A percentile compares a stretch with the other conserved stretches of the same genome.
Evolutionary conservation across 257 asterid genomes (phyloP).

Genomic region (Solanum neorickii): DNA sequence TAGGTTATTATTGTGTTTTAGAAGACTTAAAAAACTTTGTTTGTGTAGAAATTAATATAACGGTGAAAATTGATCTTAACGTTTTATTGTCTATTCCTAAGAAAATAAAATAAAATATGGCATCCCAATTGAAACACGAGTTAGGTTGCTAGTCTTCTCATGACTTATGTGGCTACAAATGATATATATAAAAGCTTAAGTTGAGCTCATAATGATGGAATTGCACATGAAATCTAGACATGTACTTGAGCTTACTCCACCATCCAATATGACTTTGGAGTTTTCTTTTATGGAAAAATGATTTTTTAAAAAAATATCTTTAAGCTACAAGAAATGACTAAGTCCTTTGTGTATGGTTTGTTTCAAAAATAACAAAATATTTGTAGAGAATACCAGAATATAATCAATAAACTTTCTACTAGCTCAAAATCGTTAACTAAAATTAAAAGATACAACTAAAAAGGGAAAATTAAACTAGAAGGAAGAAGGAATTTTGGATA

Average conservation of each 20-base stretch:
- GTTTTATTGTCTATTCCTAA: background rate
- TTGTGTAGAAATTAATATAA: constrained; percentile 13
- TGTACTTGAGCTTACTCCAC: too few species aligned
- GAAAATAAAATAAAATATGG: background rate
- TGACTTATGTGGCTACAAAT: background rate
- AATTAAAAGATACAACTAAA: fast-evolving
- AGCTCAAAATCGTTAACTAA: too few species aligned
- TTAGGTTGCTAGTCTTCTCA: background rate
- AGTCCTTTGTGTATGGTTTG: too few species aligned
- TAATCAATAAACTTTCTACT: too few species aligned
- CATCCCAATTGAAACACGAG: background rate
- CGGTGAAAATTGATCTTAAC: background rate
- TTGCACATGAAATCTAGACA: too few species aligned
- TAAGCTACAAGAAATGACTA: too few species aligned
- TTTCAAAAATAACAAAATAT: too few species aligned
- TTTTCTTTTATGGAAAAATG: too few species aligned
- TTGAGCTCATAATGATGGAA: background rate
- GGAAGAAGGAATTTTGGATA: background rate
- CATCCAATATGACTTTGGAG: too few species aligned
- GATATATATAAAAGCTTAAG: background rate
- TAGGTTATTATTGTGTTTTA: background rate
- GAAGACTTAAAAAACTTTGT: background rate
- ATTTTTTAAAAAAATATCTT: too few species aligned
- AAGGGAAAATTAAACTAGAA: too few species aligned
- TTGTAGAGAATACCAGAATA: too few species aligned